Evolutionary conservation across 148 eudicot species (phyloP).

Genomic region (Heliamphora exappendiculata): DNA sequence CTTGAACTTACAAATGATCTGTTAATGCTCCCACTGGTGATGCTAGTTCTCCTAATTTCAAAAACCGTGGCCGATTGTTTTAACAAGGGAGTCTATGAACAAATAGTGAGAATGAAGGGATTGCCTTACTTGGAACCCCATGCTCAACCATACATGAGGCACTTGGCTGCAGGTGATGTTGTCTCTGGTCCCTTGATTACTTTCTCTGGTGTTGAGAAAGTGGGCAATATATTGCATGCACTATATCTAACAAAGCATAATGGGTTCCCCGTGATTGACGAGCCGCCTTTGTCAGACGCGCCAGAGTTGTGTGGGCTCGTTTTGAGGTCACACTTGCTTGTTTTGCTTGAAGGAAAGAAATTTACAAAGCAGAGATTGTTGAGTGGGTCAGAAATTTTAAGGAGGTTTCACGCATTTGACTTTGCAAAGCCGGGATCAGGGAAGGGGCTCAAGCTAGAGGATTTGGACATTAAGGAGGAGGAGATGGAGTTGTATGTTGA

Average conservation of each 20-base stretch:
- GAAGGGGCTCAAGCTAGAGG: slow-evolving; percentile 58
- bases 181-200: slow-evolving; percentile 58
- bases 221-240: slow-evolving; percentile 45
- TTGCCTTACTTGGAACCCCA: slow-evolving; percentile 74
- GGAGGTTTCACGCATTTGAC: slow-evolving; percentile 45
- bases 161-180: slow-evolving; percentile 58
- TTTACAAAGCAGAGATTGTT: slow-evolving; percentile 40
- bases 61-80: slow-evolving; percentile 74
- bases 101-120: slow-evolving; percentile 70
- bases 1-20: slow-evolving; percentile 74
- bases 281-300: slow-evolving; percentile 61
- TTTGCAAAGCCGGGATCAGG: slow-evolving; percentile 76
- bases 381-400: slow-evolving; percentile 31
- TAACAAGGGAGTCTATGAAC: slow-evolving; percentile 76
- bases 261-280: slow-evolving; percentile 70
- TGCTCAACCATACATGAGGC: slow-evolving; percentile 70
- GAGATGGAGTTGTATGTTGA: slow-evolving; percentile 73
- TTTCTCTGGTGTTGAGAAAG: slow-evolving; percentile 61
- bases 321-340: slow-evolving; percentile 66
- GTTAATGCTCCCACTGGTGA: slow-evolving; percentile 59
- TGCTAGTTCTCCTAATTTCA: slow-evolving; percentile 71
- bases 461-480: slow-evolving; percentile 42
- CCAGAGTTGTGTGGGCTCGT: slow-evolving; percentile 65
- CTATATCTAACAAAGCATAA: slow-evolving; percentile 43
- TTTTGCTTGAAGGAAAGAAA: slow-evolving; percentile 52